Evolutionary conservation across 2,329 filamentous ascomycete species (phyloP).

Genomic region (Cryphonectria parasitica): DNA sequence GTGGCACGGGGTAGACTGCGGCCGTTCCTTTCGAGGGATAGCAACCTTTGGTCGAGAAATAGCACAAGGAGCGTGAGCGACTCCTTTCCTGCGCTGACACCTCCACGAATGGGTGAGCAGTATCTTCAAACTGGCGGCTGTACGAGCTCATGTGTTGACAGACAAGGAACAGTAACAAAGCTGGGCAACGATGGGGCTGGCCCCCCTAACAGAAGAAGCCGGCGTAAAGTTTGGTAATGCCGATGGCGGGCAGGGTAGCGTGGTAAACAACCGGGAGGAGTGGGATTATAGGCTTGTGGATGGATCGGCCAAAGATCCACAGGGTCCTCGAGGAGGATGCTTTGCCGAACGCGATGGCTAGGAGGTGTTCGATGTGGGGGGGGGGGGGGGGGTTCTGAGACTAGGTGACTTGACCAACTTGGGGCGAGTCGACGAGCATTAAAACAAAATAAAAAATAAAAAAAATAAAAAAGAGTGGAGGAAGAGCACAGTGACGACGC

Average conservation of each 20-base stretch:
- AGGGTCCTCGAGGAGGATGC: background rate
- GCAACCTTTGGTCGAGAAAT: background rate
- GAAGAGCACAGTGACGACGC: background rate
- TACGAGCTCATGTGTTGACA: background rate
- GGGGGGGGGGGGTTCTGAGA: background rate
- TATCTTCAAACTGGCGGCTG: background rate
- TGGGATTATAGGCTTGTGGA: background rate
- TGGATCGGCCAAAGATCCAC: background rate
- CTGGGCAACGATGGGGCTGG: background rate
- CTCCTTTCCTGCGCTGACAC: background rate
- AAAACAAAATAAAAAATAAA: background rate
- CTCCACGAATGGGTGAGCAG: background rate
- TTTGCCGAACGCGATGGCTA: background rate
- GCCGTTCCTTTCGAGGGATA: background rate
- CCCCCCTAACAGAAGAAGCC: background rate
- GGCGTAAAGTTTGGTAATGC: background rate
- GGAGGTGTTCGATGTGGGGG: background rate
- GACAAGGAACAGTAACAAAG: background rate
- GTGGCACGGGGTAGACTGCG: background rate
- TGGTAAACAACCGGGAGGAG: background rate
- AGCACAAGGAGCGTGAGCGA: background rate
- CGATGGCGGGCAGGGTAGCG: constrained; percentile 1
- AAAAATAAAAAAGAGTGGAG: background rate
- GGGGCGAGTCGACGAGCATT: background rate
- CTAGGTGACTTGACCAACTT: background rate